These are phyloP conservation scores for Aegilops bicornis DNA, from an alignment of 176 grass and related monocot genomes.

Conservation along the genomic window DNA sequence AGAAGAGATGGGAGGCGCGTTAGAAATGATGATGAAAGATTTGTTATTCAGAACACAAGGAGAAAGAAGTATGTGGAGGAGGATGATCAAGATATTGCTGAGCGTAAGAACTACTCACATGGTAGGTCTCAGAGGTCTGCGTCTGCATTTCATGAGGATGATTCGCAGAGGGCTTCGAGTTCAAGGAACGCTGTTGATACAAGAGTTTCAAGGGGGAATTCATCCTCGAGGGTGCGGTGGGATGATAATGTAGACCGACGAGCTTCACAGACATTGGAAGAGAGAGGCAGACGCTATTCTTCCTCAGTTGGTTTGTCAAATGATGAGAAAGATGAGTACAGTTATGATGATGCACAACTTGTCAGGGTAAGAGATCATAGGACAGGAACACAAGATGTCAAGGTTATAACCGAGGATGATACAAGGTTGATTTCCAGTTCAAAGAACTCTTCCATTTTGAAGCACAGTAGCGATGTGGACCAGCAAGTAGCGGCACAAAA, in stretches of 20 bases:
- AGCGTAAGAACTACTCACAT: conserved; percentile 17
- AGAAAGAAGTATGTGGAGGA: conserved; percentile 19
- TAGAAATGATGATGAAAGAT: conserved; percentile 26
- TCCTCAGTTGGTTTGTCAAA: conserved; percentile 20
- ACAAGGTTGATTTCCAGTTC: conserved; percentile 30
- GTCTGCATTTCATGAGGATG: conserved; percentile 36
- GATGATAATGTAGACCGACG: conserved; percentile 34
- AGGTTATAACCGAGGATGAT: conserved; percentile 55
- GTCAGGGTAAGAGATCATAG: conserved; percentile 31
- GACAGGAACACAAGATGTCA: conserved; percentile 34
- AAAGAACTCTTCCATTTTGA: conserved; percentile 41
- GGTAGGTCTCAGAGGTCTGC: conserved; percentile 24
- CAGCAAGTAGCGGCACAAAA: conserved; percentile 8
- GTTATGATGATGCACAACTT: conserved; percentile 24
- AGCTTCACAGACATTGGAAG: conserved; percentile 30
- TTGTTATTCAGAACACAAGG: not conserved
- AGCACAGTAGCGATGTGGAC: conserved; percentile 32
- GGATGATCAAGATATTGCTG: conserved; percentile 30
- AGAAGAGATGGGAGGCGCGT: conserved; percentile 18
- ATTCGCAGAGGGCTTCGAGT: conserved; percentile 29
- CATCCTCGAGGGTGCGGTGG: conserved; percentile 32
- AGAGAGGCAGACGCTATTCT: not conserved
- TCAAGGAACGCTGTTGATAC: conserved; percentile 23
- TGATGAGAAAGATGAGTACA: conserved; percentile 35
- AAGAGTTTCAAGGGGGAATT: conserved; percentile 22